Conservation (phyloP, 768 basidiomycete genomes). For the Tricholoma matsutake region DNA sequence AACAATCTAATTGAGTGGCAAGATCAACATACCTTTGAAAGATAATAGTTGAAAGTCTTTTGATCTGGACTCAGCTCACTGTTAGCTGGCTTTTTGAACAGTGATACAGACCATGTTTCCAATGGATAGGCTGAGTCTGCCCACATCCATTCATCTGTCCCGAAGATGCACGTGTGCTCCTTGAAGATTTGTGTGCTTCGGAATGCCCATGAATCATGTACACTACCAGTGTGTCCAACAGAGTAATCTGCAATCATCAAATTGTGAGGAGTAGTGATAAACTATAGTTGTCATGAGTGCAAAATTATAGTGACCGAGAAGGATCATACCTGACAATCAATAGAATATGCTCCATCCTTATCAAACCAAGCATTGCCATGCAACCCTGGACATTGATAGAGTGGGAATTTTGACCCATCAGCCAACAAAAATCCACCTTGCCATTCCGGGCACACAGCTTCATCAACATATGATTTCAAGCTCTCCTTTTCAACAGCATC, state of each 20-base stretch:
- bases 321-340: constrained; percentile 14
- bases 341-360: constrained; percentile 17
- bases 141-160: constrained; percentile 25
- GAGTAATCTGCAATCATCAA: constrained; percentile 12
- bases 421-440: constrained; percentile 22
- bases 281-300: neutral
- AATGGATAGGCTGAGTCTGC: constrained; percentile 31
- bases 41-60: constrained; percentile 3
- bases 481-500: constrained; percentile 8
- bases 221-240: neutral
- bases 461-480: constrained; percentile 9
- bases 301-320: neutral
- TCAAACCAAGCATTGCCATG: constrained; percentile 22
- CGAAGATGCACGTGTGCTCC: constrained; percentile 15
- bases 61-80: constrained; percentile 14
- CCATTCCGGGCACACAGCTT: constrained; percentile 13
- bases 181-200: constrained; percentile 11
- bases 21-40: constrained; percentile 13
- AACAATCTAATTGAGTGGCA: neutral
- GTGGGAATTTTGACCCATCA: constrained; percentile 22
- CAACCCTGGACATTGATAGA: constrained; percentile 21
- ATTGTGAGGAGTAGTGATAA: constrained; percentile 12
- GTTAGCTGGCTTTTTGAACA: constrained; percentile 4
- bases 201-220: constrained; percentile 24
- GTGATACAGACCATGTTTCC: neutral